Conservation (phyloP, 306 rosid genomes). For the Lathyrus tuberosus region DNA sequence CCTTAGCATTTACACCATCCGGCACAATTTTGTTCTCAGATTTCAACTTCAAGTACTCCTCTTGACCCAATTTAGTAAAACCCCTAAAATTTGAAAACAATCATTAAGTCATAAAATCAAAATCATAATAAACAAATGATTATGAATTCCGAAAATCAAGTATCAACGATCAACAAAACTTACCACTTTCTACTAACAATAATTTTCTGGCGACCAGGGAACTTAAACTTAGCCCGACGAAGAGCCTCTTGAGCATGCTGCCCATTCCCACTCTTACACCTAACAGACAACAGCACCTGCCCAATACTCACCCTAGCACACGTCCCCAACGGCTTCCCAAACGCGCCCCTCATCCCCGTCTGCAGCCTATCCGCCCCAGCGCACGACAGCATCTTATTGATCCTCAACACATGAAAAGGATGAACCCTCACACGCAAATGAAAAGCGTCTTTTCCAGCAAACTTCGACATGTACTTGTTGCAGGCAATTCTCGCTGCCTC, state of each 20-base stretch:
- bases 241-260: constrained; percentile 77
- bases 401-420: constrained; percentile 79
- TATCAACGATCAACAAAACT: background rate
- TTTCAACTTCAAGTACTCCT: constrained; percentile 67
- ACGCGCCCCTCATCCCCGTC: constrained; percentile 90
- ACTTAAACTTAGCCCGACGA: constrained; percentile 77
- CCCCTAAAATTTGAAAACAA: constrained; percentile 58
- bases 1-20: constrained; percentile 87
- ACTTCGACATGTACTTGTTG: constrained; percentile 80
- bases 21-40: constrained; percentile 61
- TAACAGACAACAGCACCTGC: constrained; percentile 71
- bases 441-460: constrained; percentile 76
- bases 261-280: constrained; percentile 65
- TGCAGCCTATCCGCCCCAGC: constrained; percentile 95
- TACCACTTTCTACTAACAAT: constrained; percentile 83
- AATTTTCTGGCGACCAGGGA: constrained; percentile 77
- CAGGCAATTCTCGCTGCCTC: constrained; percentile 85
- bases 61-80: constrained; percentile 70
- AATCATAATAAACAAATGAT: background rate
- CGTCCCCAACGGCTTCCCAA: constrained; percentile 81
- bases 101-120: background rate
- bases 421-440: constrained; percentile 83
- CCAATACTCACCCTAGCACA: constrained; percentile 83
- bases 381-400: constrained; percentile 91
- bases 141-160: background rate